Evolutionary conservation across 2,329 filamentous ascomycete species (phyloP).

Genomic region (Aspergillus melleus): DNA sequence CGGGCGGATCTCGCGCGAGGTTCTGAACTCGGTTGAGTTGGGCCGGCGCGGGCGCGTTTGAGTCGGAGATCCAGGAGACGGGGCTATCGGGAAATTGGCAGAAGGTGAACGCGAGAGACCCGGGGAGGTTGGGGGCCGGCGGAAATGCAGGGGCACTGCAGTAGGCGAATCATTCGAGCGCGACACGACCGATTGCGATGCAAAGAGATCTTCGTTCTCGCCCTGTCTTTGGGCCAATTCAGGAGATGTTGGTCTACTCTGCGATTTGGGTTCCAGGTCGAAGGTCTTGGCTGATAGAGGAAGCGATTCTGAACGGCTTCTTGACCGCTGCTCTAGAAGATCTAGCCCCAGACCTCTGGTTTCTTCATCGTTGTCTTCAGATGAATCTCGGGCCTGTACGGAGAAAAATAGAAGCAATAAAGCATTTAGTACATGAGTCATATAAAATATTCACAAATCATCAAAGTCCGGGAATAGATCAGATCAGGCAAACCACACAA

Average conservation of each 20-base stretch:
- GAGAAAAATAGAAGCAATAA: conserved; percentile 27
- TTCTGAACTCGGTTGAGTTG: conserved; percentile 54
- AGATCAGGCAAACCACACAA: conserved; percentile 10
- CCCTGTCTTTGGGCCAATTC: conserved; percentile 16
- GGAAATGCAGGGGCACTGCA: conserved; percentile 58
- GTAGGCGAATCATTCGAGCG: conserved; percentile 49
- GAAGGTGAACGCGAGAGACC: conserved; percentile 43
- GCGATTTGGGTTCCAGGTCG: conserved; percentile 30
- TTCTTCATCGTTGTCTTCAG: conserved; percentile 35
- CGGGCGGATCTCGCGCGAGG: conserved; percentile 70
- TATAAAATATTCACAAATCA: conserved; percentile 21
- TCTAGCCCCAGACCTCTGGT: conserved; percentile 22
- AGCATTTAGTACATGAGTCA: conserved; percentile 33
- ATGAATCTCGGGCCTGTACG: conserved; percentile 34
- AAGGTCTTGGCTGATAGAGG: conserved; percentile 28
- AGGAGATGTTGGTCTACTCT: conserved; percentile 36
- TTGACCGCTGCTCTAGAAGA: conserved; percentile 25
- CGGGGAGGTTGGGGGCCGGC: conserved; percentile 51
- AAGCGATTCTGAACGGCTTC: conserved; percentile 39
- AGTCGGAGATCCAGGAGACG: conserved; percentile 45
- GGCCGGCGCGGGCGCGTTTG: conserved; percentile 47
- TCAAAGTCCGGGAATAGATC: conserved; percentile 20
- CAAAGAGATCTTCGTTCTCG: conserved; percentile 14
- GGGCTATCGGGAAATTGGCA: conserved; percentile 37
- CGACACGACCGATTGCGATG: conserved; percentile 31